Evolutionary conservation across 2,329 filamentous ascomycete genomes (phyloP).

Genomic region (Scorias spongiosa): DNA sequence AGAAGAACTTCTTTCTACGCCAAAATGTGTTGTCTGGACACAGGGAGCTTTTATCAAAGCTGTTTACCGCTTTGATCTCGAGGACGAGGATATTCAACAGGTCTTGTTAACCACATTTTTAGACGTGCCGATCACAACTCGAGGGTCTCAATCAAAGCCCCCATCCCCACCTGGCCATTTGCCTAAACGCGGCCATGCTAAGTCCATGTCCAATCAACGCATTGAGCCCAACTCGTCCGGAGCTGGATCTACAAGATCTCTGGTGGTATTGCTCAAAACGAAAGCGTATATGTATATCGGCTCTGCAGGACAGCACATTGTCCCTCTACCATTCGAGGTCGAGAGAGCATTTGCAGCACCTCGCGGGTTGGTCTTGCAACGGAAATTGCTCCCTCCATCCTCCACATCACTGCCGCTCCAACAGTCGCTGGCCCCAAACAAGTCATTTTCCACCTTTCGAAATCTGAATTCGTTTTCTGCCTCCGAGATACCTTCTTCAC

Average conservation of each 20-base stretch:
- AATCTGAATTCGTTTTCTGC: conserved; percentile 25
- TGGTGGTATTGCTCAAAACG: conserved; percentile 83
- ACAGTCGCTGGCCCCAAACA: conserved; percentile 49
- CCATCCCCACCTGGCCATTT: neutral
- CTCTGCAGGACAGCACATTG: conserved; percentile 69
- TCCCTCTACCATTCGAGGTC: conserved; percentile 90
- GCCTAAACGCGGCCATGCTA: neutral
- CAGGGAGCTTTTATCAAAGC: conserved; percentile 72
- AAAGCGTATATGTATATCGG: conserved; percentile 91
- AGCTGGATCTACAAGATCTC: conserved; percentile 32
- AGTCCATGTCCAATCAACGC: neutral
- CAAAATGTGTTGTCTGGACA: conserved; percentile 73
- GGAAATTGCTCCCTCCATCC: conserved; percentile 47
- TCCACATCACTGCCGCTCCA: conserved; percentile 21
- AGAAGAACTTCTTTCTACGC: conserved; percentile 68
- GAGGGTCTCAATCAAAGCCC: neutral
- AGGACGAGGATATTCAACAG: conserved; percentile 75
- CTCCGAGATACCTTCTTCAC: conserved; percentile 15
- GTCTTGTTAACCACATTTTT: conserved; percentile 76
- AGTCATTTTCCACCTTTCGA: conserved; percentile 67
- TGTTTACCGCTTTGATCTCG: conserved; percentile 70
- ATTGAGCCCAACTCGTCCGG: conserved; percentile 6
- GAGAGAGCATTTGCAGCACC: conserved; percentile 73
- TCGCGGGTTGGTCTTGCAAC: conserved; percentile 70
- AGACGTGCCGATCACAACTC: conserved; percentile 14